Base-by-base conservation (phyloP, 106 monocot genomes). In the Posidonia australis region DNA sequence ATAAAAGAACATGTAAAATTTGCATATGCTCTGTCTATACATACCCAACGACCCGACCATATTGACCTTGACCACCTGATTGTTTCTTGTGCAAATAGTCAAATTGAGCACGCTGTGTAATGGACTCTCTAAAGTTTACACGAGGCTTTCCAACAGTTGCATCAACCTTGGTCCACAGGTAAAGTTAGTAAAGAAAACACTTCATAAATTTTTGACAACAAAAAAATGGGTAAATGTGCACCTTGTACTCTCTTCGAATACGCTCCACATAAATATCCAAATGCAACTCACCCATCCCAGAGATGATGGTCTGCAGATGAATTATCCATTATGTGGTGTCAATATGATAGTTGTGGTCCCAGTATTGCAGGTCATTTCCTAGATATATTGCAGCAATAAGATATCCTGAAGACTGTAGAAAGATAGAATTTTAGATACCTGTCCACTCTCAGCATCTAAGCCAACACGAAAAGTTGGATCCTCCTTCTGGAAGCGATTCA, bases 51-150 rank as follows among this genome's bases (percentile, higher is more conserved):
- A 98, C 98, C 19, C 98, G 84, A 72, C 98, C 98, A 77, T 83
- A 98, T 83, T 98, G 98, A 59, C 98, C 98, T 79, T 90, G 91
- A 73, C 98, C 98, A 26, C 98, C 98, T 20, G 82, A 74, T 74
- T 98, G 98, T 73, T 98, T 98, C 47, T 98, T 96, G 73, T 96
- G 96, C 65, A 96, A 77, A 74, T 96, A 96, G 80, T 96, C 90
- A 84, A 90, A 96, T 19, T 84, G 60, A 51, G 90, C 80, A 52
- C 96, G 86, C 67, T 87, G 86, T 12, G 90, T 90, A 43, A 96
- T 74, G 17, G 96, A 82, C 62, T 96, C 96, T 64, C 96, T 80
- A 62, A 96, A 96, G 46, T 96, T 96, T 43, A 96, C 96, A 58
- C 90, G 84, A 54, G 96, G 96, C 63, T 69, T 90, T 58, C 96